Conservation (phyloP, 192 early-diverging fungal genomes). For the Jimgerdemannia lactiflua region DNA sequence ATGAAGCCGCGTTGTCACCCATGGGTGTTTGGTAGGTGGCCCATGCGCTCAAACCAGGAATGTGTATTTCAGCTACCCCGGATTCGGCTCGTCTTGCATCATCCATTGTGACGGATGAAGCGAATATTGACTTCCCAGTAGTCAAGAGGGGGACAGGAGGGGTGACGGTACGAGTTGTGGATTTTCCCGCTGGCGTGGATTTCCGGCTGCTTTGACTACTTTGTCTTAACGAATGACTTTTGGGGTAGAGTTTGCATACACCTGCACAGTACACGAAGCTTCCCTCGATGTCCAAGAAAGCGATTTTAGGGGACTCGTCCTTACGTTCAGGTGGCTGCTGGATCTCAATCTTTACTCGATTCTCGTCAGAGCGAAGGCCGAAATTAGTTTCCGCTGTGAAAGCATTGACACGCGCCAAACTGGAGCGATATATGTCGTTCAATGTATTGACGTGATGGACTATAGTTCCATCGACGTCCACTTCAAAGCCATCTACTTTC, state of each 20-base stretch:
- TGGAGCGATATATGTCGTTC: slow-evolving; percentile 57
- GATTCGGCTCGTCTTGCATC: slow-evolving; percentile 15
- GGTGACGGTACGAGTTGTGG: background rate
- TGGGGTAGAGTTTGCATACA: slow-evolving; percentile 49
- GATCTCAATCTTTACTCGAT: slow-evolving; percentile 3
- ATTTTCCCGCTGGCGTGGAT: background rate
- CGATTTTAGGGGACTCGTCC: background rate
- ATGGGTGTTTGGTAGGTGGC: slow-evolving; percentile 42
- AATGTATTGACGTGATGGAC: slow-evolving; percentile 64
- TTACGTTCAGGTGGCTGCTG: slow-evolving; percentile 13
- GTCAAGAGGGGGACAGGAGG: background rate
- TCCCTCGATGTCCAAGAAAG: slow-evolving; percentile 38
- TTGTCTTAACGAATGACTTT: slow-evolving; percentile 29
- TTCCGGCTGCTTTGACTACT: slow-evolving; percentile 18
- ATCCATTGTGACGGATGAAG: background rate
- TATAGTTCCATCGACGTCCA: slow-evolving; percentile 67
- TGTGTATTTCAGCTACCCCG: slow-evolving; percentile 44
- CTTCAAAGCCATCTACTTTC: slow-evolving; percentile 65
- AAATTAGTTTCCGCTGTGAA: slow-evolving; percentile 39
- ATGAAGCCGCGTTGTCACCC: slow-evolving; percentile 29
- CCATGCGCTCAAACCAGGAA: slow-evolving; percentile 52
- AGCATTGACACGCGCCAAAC: slow-evolving; percentile 51
- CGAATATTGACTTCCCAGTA: background rate
- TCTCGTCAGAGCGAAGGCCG: slow-evolving; percentile 1
- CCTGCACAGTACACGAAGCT: slow-evolving; percentile 48